Percentiles rank a stretch among this genome's conserved stretches.
Evolutionary conservation across 441 rosid species (phyloP).

Genomic region (Erodium moschatum): DNA sequence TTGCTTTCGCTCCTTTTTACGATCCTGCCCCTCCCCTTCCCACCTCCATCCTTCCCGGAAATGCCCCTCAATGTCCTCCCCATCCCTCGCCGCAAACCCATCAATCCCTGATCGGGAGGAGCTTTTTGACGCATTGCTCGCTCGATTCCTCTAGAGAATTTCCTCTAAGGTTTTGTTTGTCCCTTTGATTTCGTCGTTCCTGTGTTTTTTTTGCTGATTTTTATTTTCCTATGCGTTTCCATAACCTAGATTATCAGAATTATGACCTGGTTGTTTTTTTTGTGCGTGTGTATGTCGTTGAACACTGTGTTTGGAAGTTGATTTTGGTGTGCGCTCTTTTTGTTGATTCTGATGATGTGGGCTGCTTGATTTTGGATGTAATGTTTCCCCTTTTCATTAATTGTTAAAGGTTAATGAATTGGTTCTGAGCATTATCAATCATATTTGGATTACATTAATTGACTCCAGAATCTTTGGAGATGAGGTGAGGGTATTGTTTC

Average conservation of each 20-base stretch:
- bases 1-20: constrained; percentile 21
- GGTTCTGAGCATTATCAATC: neutral
- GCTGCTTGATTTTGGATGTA: neutral
- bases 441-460: neutral
- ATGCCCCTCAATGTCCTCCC: constrained; percentile 27
- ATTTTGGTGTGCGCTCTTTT: constrained; percentile 4
- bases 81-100: neutral
- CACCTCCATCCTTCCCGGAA: constrained; percentile 9
- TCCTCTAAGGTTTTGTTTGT: constrained; percentile 22
- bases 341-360: neutral
- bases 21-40: constrained; percentile 25
- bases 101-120: constrained; percentile 20
- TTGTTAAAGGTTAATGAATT: too few species aligned
- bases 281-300: neutral
- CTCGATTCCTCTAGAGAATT: constrained; percentile 21
- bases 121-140: constrained; percentile 15
- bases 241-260: constrained; percentile 17
- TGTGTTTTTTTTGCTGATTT: neutral
- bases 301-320: neutral
- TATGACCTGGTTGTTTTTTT: neutral
- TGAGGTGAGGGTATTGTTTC: neutral
- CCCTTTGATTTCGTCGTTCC: neutral
- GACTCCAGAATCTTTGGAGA: neutral
- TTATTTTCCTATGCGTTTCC: neutral
- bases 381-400: neutral